These are phyloP conservation scores for Nicotiana sylvestris DNA, from an alignment of 257 asterid genomes.

Conservation along the genomic window DNA sequence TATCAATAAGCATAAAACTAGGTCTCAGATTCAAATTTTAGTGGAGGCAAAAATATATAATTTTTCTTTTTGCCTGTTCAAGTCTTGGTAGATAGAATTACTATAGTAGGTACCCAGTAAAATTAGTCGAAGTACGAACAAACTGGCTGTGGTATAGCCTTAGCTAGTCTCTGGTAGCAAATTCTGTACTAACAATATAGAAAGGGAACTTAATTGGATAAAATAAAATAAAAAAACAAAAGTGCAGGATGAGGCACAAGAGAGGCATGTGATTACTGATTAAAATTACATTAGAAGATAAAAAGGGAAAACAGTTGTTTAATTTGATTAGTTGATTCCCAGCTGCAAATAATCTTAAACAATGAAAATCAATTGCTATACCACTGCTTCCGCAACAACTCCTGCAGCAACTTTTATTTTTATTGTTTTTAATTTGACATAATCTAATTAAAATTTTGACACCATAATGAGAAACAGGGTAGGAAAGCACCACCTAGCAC, in stretches of 20 bases:
- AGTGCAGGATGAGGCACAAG: constrained; percentile 13
- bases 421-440: background rate
- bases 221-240: background rate
- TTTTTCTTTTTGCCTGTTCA: no score
- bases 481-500: background rate
- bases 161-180: background rate
- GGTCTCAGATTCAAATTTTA: no score
- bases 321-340: constrained; percentile 6
- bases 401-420: background rate
- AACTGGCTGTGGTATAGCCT: background rate
- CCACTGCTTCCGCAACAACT: constrained; percentile 6
- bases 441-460: background rate
- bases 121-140: no score
- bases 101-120: no score
- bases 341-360: background rate
- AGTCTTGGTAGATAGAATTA: no score
- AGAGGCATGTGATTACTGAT: constrained; percentile 55
- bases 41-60: no score
- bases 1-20: background rate
- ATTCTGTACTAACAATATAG: background rate
- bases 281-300: background rate
- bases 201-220: background rate
- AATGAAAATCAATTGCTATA: background rate
- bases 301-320: background rate
- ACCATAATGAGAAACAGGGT: background rate